Evolutionary conservation across 2,329 filamentous ascomycete genomes (phyloP).

Genomic region (Diaporthe capsici): DNA sequence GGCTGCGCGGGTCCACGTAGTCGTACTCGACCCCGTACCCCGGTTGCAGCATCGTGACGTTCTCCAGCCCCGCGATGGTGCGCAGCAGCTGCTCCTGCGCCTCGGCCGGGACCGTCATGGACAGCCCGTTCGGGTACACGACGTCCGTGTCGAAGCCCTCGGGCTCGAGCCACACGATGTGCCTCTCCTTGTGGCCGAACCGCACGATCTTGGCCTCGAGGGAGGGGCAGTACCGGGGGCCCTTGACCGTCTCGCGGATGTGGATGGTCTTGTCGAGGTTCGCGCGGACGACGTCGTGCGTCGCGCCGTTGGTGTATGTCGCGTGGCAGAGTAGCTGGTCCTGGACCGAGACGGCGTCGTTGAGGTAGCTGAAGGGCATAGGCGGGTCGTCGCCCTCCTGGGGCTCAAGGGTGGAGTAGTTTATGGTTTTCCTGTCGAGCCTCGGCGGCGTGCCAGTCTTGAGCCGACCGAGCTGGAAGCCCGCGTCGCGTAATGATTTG

Average conservation of each 20-base stretch:
- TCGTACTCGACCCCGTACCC: conserved; percentile 99
- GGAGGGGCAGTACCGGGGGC: conserved; percentile 95
- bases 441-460: conserved; percentile 97
- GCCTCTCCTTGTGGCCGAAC: conserved; percentile 83
- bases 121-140: conserved; percentile 96
- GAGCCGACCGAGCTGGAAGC: conserved; percentile 88
- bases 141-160: conserved; percentile 93
- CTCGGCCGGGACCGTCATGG: conserved; percentile 94
- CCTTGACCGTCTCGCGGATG: conserved; percentile 94
- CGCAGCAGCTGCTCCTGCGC: conserved; percentile 88
- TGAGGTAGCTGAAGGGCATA: conserved; percentile 91
- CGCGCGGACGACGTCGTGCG: conserved; percentile 86
- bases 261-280: conserved; percentile 98
- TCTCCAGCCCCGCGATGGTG: conserved; percentile 89
- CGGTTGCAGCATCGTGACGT: conserved; percentile 91
- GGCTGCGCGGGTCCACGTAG: conserved; percentile 92
- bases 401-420: conserved; percentile 78
- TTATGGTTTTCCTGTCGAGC: conserved; percentile 84
- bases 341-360: conserved; percentile 81
- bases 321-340: conserved; percentile 89
- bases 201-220: conserved; percentile 94
- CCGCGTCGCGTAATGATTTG: conserved; percentile 88
- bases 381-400: conserved; percentile 90
- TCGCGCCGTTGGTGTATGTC: conserved; percentile 86
- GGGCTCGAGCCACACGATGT: conserved; percentile 97